Base-by-base conservation (phyloP, 768 basidiomycete genomes). In the Leccinum subtestaceum region DNA sequence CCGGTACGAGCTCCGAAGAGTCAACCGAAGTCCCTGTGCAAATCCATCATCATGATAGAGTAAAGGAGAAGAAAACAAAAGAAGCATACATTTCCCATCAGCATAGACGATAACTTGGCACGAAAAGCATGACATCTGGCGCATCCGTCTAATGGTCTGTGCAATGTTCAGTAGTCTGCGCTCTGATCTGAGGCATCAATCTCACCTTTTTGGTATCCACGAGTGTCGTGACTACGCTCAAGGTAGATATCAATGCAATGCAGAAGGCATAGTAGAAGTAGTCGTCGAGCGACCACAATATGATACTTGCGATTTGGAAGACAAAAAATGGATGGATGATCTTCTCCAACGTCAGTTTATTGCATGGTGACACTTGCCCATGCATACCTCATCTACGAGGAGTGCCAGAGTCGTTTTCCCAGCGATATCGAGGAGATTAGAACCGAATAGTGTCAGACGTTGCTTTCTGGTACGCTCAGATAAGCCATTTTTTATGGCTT, bases 201-300 rank as follows among this genome's bases (percentile, higher is more conserved):
- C 48, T 61, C 21, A 90, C 93, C 83, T 89, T 89, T 69, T 87
- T 92, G 0, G 97, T 99, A 68, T 98, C 97, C 29, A 98, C 71
- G 12, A 98, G 78, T 0, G 96, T 98, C 2, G 91, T 89, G 1
- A 80, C 70, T 61, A 98, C 89, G 67, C 92, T 96, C 58, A 89
- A 78, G 32, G 87, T 75, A 34, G 92, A 95, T 67, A 99, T 98
- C 45, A 97, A 77, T 29, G 87, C 93, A 65, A 98, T 99, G 66
- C 95, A 97, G 65, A 95, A 96, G 11, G 95, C 96, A 72, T 98
- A 98, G 68, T 98, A 98, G 65, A 89, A 94, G 69, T 98, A 99
- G 70, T 98, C 84, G 63, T 99, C 97, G 54, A 98, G 67, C 2
- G 91, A 89, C 97, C 97, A 99, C 6, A 99, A 76, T 40, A 91